Evolutionary conservation across 2,329 filamentous ascomycete species (phyloP), one percentile per base, ranked within the genome.

Genomic region (Phialemonium atrogriseum): DNA sequence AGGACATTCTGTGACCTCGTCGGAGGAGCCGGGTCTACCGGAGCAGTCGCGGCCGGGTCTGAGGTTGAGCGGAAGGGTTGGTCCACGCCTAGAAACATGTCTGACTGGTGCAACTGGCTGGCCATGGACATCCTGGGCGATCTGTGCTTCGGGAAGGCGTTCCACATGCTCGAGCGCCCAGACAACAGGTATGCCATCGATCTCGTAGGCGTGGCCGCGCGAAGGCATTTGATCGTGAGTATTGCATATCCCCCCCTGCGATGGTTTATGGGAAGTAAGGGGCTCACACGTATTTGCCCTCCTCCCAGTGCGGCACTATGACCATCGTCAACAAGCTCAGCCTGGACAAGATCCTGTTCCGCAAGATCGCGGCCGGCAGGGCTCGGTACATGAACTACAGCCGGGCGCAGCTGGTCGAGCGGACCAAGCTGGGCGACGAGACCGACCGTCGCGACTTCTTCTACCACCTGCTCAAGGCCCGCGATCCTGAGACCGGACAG

Each of bases 371-470:
- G 9, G 69, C 68, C 15, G 77, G 77, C 25, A 71, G 80, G 4
- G 78, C 73, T 50, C 68, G 72, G 37, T 85, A 84, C 50, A 81
- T 84, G 69, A 67, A 69, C 31, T 84, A 84, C 57, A 80, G 76
- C 53, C 76, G 78, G 30, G 61, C 65, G 3, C 80, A 84, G 54
- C 67, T 82, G 24, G 68, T 68, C 10, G 73, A 83, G 46, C 70
- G 80, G 15, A 81, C 77, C 29, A 73, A 76, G 38, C 59, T 80
- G 16, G 77, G 77, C 17, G 74, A 76, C 41, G 74, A 72, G 41
- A 77, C 70, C 28, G 77, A 75, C 45, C 77, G 80, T 20, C 75
- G 78, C 35, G 81, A 85, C 50, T 84, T 85, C 60, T 84, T 85
- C 59, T 78, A 83, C 55, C 77, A 84, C 52, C 67, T 86, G 9